phyloP scores from a whole-genome alignment of 75 land plant species.

The Pseudotsuga menziesii region DNA sequence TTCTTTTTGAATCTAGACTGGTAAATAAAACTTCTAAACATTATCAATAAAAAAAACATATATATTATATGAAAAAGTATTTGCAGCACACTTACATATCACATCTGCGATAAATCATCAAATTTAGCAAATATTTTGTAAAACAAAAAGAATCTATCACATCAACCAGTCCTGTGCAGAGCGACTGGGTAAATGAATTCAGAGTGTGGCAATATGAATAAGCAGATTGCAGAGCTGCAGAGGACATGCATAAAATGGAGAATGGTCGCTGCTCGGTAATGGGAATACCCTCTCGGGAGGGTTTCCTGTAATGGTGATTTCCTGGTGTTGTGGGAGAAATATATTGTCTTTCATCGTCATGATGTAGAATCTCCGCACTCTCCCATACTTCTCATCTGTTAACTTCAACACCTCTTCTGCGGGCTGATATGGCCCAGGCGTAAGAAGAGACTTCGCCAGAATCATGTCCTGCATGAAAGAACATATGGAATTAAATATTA shows the following conservation, averaged over 20 bases:
- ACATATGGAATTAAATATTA: no score
- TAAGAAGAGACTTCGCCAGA: conserved; percentile 13
- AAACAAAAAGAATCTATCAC: no score
- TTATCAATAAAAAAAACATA: no score
- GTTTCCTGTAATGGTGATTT: conserved; percentile 12
- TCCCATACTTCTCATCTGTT: conserved; percentile 18
- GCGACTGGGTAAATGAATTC: no score
- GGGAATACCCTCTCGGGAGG: conserved; percentile 19
- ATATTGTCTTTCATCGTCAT: conserved; percentile 17
- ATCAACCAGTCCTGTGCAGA: no score
- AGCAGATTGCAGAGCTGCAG: conserved; percentile 8
- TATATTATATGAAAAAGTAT: no score
- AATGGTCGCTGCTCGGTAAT: conserved; percentile 15
- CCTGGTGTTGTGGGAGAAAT: conserved; percentile 3
- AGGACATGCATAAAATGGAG: conserved; percentile 20
- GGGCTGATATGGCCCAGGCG: conserved; percentile 9
- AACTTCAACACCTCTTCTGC: conserved; percentile 13
- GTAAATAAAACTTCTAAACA: no score
- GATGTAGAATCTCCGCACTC: conserved; percentile 17
- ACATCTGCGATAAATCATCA: no score
- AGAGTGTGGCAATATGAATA: neutral
- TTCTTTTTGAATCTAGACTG: no score
- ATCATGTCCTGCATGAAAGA: neutral
- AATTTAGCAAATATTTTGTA: no score
- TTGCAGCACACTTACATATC: no score